Percentiles rank a stretch among this genome's conserved stretches.
Conservation (phyloP, 352 stramenopile species). For the Phytophthora pluvialis region DNA sequence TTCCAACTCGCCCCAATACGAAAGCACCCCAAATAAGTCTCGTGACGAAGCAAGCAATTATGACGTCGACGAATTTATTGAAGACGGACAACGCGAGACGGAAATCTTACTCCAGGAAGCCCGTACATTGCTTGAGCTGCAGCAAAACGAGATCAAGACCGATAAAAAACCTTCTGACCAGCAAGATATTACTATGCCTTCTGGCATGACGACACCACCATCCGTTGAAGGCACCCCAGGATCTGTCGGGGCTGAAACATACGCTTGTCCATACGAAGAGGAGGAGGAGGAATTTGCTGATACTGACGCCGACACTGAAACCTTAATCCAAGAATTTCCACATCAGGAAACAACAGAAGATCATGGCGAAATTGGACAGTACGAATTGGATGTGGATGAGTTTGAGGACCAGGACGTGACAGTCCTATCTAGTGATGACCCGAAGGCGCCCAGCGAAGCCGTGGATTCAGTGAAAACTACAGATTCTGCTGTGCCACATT, state of each 20-base stretch:
- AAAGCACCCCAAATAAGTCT: slow-evolving; percentile 16
- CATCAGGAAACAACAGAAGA: background rate
- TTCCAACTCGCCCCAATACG: slow-evolving; percentile 5
- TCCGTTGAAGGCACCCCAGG: too few relatives aligned
- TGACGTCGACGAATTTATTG: slow-evolving; percentile 28
- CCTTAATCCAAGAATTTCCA: background rate
- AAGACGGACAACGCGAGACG: slow-evolving; percentile 42
- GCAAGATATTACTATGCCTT: background rate
- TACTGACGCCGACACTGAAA: slow-evolving; percentile 10
- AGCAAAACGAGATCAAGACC: slow-evolving; percentile 13
- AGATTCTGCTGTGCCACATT: background rate
- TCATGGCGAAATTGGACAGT: background rate
- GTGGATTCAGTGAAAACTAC: background rate
- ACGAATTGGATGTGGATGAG: slow-evolving; percentile 16
- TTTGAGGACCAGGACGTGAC: background rate
- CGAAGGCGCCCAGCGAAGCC: background rate
- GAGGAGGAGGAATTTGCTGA: slow-evolving; percentile 34
- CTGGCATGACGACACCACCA: background rate
- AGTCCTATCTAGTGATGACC: background rate
- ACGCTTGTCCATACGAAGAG: slow-evolving; percentile 20
- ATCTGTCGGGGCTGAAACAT: background rate
- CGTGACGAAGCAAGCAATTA: slow-evolving; percentile 11
- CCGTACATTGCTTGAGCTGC: slow-evolving; percentile 37
- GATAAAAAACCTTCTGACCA: background rate
- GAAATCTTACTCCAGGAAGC: slow-evolving; percentile 50